A percentile compares a stretch with the other conserved stretches of the same genome.
phyloP scores from a whole-genome alignment of 768 basidiomycete genomes.

The Boletus tylopilopsis region DNA sequence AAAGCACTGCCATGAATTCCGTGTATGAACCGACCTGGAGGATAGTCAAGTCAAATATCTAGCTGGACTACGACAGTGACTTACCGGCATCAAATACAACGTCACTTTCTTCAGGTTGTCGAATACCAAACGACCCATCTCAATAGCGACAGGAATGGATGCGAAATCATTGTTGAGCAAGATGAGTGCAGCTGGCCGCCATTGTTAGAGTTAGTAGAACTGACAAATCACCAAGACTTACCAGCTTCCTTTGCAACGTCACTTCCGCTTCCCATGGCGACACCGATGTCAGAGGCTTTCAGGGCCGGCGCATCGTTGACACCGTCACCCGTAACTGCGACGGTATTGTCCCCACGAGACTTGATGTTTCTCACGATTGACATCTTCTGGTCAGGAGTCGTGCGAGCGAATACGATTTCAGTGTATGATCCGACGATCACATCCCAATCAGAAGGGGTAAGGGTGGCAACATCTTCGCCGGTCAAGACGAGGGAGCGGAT shows the following conservation, averaged over 20 bases:
- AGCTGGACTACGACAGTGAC: neutral
- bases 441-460: conserved; percentile 40
- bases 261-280: conserved; percentile 48
- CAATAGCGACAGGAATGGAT: conserved; percentile 54
- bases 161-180: conserved; percentile 57
- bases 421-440: conserved; percentile 35
- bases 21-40: conserved; percentile 52
- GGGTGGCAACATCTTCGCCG: conserved; percentile 39
- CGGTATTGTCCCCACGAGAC: conserved; percentile 42
- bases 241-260: conserved; percentile 56
- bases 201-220: neutral
- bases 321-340: conserved; percentile 57
- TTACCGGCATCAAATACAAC: conserved; percentile 42
- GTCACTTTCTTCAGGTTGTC: conserved; percentile 56
- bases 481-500: conserved; percentile 40
- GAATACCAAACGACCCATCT: conserved; percentile 57
- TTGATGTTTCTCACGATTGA: conserved; percentile 54
- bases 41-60: neutral
- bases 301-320: conserved; percentile 51
- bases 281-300: conserved; percentile 53
- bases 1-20: conserved; percentile 53
- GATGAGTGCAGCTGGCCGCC: conserved; percentile 38
- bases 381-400: conserved; percentile 56
- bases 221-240: conserved; percentile 18
- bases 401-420: conserved; percentile 51